Percentiles rank a stretch among this genome's conserved stretches.
These are phyloP conservation scores for Hura crepitans DNA, from an alignment of 441 rosid species.

Conservation along the genomic window DNA sequence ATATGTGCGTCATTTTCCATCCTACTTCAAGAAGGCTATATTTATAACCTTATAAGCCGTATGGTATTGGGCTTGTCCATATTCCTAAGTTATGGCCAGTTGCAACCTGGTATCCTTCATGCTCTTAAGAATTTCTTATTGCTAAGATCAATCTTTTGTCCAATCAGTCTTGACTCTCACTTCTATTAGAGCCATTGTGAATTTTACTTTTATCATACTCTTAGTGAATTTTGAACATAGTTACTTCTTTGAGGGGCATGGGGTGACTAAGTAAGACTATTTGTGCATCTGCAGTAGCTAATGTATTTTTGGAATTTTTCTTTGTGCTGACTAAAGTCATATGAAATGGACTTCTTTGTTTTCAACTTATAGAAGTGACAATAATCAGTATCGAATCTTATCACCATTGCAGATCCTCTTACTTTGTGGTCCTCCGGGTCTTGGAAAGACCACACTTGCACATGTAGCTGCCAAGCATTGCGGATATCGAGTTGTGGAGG, in stretches of 20 bases:
- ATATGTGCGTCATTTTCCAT: background rate
- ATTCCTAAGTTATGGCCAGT: background rate
- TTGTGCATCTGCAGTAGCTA: background rate
- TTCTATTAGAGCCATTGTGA: background rate
- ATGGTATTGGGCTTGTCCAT: background rate
- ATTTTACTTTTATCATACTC: background rate
- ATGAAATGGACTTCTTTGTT: background rate
- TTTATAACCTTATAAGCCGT: background rate
- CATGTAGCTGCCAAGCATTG: slow-evolving; percentile 98
- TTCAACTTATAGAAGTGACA: slow-evolving; percentile 10
- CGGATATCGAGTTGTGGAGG: slow-evolving; percentile 97
- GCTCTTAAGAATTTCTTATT: background rate
- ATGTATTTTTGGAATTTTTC: background rate
- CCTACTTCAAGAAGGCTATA: background rate
- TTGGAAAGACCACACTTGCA: slow-evolving; percentile 99
- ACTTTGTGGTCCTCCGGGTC: slow-evolving; percentile 99
- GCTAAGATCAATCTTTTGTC: background rate
- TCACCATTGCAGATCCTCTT: slow-evolving; percentile 69
- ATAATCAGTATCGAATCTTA: slow-evolving; percentile 22
- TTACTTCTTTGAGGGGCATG: background rate
- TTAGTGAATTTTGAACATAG: background rate
- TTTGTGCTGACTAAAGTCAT: background rate
- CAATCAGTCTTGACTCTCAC: background rate
- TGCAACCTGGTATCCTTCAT: background rate
- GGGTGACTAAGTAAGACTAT: background rate